A percentile compares a stretch with the other conserved stretches of the same genome.
These are phyloP conservation scores for Rhizopus microsporus DNA, from an alignment of 371 early-diverging fungal genomes.

Conservation along the genomic window DNA sequence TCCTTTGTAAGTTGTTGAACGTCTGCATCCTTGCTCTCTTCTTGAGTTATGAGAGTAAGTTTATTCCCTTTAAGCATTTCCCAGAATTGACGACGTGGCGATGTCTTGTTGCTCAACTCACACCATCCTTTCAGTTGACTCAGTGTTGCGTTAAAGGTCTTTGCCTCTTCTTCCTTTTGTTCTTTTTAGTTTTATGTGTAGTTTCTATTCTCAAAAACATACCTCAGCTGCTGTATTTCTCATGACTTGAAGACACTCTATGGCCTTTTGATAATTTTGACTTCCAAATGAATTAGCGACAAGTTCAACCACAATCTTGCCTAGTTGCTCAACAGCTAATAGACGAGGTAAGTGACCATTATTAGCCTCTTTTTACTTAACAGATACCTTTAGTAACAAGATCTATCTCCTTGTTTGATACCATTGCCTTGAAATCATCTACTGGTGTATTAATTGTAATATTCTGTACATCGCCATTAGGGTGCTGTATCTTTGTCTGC, in stretches of 20 bases:
- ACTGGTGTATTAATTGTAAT: slow-evolving; percentile 52
- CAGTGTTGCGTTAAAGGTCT: slow-evolving; percentile 44
- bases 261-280: slow-evolving; percentile 52
- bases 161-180: slow-evolving; percentile 39
- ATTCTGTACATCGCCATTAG: background rate
- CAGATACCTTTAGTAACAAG: slow-evolving; percentile 40
- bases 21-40: slow-evolving; percentile 39
- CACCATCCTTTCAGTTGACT: slow-evolving; percentile 30
- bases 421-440: slow-evolving; percentile 60
- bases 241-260: slow-evolving; percentile 54
- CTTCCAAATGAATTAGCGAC: slow-evolving; percentile 59
- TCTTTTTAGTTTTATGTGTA: background rate
- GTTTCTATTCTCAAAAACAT: background rate
- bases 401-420: slow-evolving; percentile 43
- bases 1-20: slow-evolving; percentile 18
- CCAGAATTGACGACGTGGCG: slow-evolving; percentile 43
- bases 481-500: background rate
- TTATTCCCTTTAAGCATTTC: slow-evolving; percentile 24
- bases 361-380: background rate
- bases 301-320: slow-evolving; percentile 44
- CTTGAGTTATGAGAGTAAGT: slow-evolving; percentile 39
- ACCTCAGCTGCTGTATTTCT: slow-evolving; percentile 41
- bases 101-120: slow-evolving; percentile 17
- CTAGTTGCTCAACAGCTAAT: slow-evolving; percentile 63
- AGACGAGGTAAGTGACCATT: background rate